Conservation (phyloP, 2,329 filamentous ascomycete species). For the Cordyceps cateniannulata region DNA sequence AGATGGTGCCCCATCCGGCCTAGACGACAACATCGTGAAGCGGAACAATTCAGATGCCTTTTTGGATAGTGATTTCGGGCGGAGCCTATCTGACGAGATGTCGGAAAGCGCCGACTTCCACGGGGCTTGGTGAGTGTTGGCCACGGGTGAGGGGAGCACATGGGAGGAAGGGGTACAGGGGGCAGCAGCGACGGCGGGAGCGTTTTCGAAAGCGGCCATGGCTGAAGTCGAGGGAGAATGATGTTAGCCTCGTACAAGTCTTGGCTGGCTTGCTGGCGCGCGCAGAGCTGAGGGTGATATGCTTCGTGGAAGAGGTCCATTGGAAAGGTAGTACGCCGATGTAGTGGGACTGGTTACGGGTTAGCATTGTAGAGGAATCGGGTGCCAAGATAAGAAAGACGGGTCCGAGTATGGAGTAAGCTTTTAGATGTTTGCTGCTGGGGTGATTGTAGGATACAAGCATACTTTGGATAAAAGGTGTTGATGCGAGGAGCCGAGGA, state of each 20-base stretch:
- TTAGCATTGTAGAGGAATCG: no score
- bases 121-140: background rate
- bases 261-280: background rate
- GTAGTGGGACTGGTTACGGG: background rate
- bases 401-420: no score
- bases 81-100: background rate
- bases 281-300: background rate
- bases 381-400: no score
- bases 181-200: background rate
- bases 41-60: background rate
- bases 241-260: background rate
- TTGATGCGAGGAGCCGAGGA: no score
- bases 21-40: background rate
- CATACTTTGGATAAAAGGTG: no score
- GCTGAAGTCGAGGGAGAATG: background rate
- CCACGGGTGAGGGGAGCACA: background rate
- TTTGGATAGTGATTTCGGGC: background rate
- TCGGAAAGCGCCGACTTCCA: slow-evolving; percentile 12
- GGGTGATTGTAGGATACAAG: no score
- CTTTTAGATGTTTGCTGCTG: no score
- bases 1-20: background rate
- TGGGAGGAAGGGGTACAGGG: background rate
- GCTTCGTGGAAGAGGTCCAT: background rate
- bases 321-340: background rate
- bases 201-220: background rate